These are phyloP conservation scores for Echites panduratus DNA, from an alignment of 257 asterid species.

Conservation along the genomic window DNA sequence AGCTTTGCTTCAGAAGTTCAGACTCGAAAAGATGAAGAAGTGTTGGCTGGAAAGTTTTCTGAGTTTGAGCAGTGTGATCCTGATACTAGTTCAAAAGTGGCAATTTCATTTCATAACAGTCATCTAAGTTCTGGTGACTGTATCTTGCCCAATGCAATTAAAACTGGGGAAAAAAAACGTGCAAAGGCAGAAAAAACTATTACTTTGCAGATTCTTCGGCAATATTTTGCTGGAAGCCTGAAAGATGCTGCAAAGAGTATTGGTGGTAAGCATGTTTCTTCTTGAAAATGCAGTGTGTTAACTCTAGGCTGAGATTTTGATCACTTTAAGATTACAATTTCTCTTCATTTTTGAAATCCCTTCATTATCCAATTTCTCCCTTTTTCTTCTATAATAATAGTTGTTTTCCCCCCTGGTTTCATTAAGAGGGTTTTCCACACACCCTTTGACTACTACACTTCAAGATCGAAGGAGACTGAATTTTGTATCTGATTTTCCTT, in stretches of 20 bases:
- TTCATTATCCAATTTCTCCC: not conserved
- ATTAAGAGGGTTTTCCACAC: too few relatives aligned
- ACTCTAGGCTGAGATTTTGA: not conserved
- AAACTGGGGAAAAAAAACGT: conserved; percentile 52
- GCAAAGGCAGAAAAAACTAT: conserved; percentile 64
- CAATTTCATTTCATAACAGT: conserved; percentile 25
- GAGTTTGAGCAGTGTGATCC: conserved; percentile 25
- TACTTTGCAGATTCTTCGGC: conserved; percentile 75
- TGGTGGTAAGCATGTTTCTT: conserved; percentile 57
- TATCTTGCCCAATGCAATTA: conserved; percentile 28
- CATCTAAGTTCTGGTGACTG: conserved; percentile 40
- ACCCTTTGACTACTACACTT: too few relatives aligned
- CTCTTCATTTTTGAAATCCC: not conserved
- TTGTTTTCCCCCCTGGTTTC: too few relatives aligned
- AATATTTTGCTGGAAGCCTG: conserved; percentile 88
- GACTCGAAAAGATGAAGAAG: conserved; percentile 23
- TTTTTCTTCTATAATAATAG: not conserved
- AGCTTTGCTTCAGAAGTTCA: conserved; percentile 26
- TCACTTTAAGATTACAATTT: not conserved
- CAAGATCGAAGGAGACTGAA: not conserved
- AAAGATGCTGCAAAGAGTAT: conserved; percentile 91
- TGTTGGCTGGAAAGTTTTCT: conserved; percentile 17
- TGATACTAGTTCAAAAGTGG: conserved; percentile 33
- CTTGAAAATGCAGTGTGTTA: not conserved
- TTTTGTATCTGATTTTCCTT: not conserved